Evolutionary conservation across 805 yeast species (phyloP).

Genomic region (Ogataea nitratoaversa): DNA sequence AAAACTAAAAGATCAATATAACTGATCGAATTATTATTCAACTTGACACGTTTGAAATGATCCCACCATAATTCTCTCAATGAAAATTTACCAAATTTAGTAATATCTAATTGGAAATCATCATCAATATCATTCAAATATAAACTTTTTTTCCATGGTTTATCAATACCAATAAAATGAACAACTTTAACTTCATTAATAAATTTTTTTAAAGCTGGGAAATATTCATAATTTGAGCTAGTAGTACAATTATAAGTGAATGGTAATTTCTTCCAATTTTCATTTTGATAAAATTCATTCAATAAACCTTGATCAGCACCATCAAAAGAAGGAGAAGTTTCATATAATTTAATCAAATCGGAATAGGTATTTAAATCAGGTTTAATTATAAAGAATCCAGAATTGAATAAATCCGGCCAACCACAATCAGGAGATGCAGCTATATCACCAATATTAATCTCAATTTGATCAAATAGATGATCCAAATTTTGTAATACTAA

Average conservation of each 20-base stretch:
- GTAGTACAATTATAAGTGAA: conserved; percentile 81
- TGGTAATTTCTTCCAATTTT: conserved; percentile 66
- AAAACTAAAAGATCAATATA: conserved; percentile 17
- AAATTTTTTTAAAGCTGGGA: conserved; percentile 30
- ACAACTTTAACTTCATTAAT: conserved; percentile 41
- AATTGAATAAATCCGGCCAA: conserved; percentile 87
- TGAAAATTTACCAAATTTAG: conserved; percentile 13
- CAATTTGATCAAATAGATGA: conserved; percentile 23
- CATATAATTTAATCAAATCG: conserved; percentile 34
- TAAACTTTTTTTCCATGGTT: conserved; percentile 26
- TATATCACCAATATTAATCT: conserved; percentile 25
- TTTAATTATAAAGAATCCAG: conserved; percentile 63
- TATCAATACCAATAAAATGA: conserved; percentile 70
- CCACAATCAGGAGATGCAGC: conserved; percentile 78
- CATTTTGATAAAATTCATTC: conserved; percentile 59
- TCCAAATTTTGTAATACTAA: conserved; percentile 38
- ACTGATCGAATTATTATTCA: conserved; percentile 9
- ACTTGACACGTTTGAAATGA: conserved; percentile 7
- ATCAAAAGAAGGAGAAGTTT: conserved; percentile 48
- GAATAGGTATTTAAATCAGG: conserved; percentile 46
- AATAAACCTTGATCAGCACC: conserved; percentile 92
- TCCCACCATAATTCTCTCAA: conserved; percentile 29
- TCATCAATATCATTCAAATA: background rate
- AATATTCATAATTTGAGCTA: conserved; percentile 31
- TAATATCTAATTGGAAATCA: conserved; percentile 13